phyloP scores from a whole-genome alignment of 2,329 filamentous ascomycete genomes.

The Plectosphaerella plurivora region DNA sequence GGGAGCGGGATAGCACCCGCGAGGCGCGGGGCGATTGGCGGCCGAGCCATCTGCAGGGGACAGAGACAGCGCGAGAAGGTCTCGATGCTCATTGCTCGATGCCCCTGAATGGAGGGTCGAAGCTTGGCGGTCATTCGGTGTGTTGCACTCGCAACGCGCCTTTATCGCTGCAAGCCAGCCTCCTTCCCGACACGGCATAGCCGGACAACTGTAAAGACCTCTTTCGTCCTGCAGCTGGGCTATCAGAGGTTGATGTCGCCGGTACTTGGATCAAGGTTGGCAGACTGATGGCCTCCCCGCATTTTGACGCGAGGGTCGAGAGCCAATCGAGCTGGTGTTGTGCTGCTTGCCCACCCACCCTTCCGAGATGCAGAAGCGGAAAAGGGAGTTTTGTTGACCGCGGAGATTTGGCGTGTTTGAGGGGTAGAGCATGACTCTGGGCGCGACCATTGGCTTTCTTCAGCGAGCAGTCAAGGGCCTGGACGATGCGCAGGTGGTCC shows the following conservation, averaged over 20 bases:
- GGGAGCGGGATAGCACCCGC: background rate
- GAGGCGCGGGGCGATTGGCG: no score
- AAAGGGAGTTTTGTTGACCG: no score
- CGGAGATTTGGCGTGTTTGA: no score
- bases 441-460: no score
- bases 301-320: background rate
- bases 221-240: background rate
- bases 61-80: background rate
- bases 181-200: background rate
- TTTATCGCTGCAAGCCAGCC: background rate
- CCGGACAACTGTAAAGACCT: background rate
- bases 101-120: no score
- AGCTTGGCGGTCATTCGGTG: background rate
- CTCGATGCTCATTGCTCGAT: background rate
- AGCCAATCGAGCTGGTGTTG: background rate
- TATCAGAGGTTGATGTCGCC: no score
- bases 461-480: no score
- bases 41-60: no score
- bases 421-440: no score
- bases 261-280: no score
- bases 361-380: no score
- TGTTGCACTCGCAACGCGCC: background rate
- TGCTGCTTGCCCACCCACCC: background rate
- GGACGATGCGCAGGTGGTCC: no score
- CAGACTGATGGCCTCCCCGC: background rate